These are phyloP conservation scores for Didymella keratinophila DNA, from an alignment of 2,329 filamentous ascomycete species.

Conservation along the genomic window DNA sequence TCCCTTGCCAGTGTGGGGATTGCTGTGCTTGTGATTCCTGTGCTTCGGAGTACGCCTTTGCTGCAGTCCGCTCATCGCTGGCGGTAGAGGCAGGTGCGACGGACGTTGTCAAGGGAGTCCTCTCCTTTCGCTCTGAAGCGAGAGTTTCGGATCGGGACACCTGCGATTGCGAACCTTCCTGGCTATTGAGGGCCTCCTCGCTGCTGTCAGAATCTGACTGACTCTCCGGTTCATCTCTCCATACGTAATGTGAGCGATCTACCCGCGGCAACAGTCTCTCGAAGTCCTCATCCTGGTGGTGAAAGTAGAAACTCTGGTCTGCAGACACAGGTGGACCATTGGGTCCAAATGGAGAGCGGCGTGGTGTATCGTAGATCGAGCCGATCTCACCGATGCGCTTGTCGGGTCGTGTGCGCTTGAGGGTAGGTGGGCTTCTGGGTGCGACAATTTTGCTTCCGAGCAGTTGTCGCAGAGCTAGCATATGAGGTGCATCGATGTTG, in stretches of 20 bases:
- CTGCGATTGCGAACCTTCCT: background rate
- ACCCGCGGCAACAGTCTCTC: conserved; percentile 2
- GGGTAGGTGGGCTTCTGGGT: conserved; percentile 4
- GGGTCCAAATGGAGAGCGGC: background rate
- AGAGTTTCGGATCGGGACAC: background rate
- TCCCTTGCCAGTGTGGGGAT: too few relatives aligned
- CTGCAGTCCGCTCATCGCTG: too few relatives aligned
- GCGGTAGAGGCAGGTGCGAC: background rate
- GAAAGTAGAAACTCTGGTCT: conserved; percentile 12
- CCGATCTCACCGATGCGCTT: conserved; percentile 12
- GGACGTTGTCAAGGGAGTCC: background rate
- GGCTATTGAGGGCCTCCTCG: background rate
- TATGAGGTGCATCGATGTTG: conserved; percentile 6
- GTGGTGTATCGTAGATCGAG: background rate
- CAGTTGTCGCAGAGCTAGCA: conserved; percentile 3
- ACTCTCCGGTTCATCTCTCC: background rate
- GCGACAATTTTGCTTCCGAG: conserved; percentile 1
- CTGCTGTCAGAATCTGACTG: background rate
- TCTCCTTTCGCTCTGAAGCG: background rate
- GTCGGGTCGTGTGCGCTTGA: conserved; percentile 16
- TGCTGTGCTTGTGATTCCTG: background rate
- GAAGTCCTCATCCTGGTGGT: conserved; percentile 15
- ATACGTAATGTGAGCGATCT: conserved; percentile 10
- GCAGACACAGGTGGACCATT: conserved; percentile 14
- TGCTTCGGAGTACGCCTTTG: background rate